Evolutionary conservation across 768 basidiomycete genomes (phyloP).

Genomic region (Artomyces pyxidatus): DNA sequence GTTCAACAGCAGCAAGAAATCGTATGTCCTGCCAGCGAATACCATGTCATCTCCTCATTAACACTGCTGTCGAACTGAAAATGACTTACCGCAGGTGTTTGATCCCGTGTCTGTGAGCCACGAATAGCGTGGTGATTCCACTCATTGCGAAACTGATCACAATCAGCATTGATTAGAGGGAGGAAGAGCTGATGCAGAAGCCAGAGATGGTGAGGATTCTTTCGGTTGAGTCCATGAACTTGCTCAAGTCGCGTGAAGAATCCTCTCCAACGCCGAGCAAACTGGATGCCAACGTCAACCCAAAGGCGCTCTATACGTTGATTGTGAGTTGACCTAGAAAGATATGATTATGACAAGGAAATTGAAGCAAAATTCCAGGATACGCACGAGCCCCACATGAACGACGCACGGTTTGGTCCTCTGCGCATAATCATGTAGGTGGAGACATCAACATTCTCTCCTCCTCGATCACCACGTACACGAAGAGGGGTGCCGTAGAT

Average conservation of each 20-base stretch:
- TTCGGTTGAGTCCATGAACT: conserved; percentile 16
- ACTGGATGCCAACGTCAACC: conserved; percentile 21
- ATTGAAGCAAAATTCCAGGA: conserved; percentile 20
- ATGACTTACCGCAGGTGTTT: not conserved
- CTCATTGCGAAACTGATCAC: conserved; percentile 21
- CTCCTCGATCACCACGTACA: not conserved
- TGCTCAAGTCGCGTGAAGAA: conserved; percentile 21
- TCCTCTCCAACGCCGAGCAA: conserved; percentile 20
- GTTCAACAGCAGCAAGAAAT: not conserved
- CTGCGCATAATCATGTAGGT: conserved; percentile 25
- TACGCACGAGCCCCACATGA: conserved; percentile 23
- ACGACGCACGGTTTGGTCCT: conserved; percentile 24
- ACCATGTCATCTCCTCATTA: not conserved
- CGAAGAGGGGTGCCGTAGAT: not conserved
- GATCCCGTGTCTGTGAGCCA: conserved; percentile 8
- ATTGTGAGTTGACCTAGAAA: not conserved
- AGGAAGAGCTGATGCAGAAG: conserved; percentile 19
- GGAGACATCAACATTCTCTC: not conserved
- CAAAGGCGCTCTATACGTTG: not conserved
- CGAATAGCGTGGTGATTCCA: conserved; percentile 36
- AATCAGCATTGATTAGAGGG: conserved; percentile 10
- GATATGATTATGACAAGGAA: not conserved
- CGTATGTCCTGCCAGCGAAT: not conserved
- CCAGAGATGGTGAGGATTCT: conserved; percentile 21
- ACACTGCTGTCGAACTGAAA: not conserved